Evolutionary conservation across 345 rosid species (phyloP).

Genomic region (Gossypium anomalum): DNA sequence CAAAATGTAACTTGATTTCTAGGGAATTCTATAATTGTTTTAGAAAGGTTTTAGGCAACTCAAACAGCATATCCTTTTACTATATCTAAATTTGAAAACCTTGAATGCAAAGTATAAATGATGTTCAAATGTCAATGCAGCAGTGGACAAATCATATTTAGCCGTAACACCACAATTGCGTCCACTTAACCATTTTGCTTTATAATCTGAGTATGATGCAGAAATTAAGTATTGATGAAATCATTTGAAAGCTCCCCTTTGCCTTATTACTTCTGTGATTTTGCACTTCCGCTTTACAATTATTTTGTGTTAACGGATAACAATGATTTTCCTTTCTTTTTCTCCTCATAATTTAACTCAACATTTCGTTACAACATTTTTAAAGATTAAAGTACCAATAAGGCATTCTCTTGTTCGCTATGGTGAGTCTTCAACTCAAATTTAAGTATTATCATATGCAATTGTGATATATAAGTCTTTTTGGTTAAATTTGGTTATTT

Average conservation of each 20-base stretch:
- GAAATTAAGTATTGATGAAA: background rate
- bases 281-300: background rate
- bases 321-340: background rate
- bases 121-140: background rate
- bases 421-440: no score
- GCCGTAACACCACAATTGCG: background rate
- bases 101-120: background rate
- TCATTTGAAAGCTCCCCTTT: conserved; percentile 4
- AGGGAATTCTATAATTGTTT: no score
- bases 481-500: no score
- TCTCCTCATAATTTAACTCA: no score
- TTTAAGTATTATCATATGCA: no score
- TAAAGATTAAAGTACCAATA: no score
- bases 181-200: background rate
- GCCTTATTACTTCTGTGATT: background rate
- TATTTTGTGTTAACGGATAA: background rate
- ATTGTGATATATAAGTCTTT: no score
- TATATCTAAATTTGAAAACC: background rate
- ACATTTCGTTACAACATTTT: no score
- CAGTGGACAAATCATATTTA: background rate
- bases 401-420: no score
- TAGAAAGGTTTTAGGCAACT: no score
- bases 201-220: background rate
- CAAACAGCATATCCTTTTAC: no score
- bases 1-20: no score